Evolutionary conservation across 257 asterid genomes (phyloP).

Genomic region (Cinchona pubescens): DNA sequence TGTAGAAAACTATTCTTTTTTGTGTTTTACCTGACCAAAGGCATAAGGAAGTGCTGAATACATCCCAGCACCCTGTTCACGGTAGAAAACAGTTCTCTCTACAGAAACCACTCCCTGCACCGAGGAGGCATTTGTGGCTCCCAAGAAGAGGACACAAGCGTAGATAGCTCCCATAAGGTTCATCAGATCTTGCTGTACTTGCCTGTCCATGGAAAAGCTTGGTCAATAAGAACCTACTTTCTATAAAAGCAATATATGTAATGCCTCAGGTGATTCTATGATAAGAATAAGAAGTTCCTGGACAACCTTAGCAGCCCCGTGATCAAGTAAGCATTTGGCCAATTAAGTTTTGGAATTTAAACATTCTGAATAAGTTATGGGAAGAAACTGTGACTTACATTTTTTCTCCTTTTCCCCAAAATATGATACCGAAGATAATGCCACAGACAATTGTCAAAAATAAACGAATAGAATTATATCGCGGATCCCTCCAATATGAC

Average conservation of each 20-base stretch:
- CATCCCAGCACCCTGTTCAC: conserved; percentile 39
- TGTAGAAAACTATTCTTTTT: too few relatives aligned
- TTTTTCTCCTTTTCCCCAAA: conserved; percentile 37
- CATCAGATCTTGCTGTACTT: conserved; percentile 25
- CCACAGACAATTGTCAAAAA: conserved; percentile 39
- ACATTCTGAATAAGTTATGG: background rate
- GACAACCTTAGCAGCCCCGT: background rate
- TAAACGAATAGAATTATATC: conserved; percentile 41
- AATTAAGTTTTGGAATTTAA: background rate
- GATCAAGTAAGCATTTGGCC: too few relatives aligned
- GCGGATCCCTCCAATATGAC: conserved; percentile 55
- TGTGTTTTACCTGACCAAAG: conserved; percentile 23
- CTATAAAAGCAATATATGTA: background rate
- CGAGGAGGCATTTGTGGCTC: conserved; percentile 31
- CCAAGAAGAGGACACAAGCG: conserved; percentile 28
- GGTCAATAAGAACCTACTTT: background rate
- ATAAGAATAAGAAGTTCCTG: background rate
- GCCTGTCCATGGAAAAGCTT: conserved; percentile 18
- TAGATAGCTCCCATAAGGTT: conserved; percentile 41
- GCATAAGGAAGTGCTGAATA: conserved; percentile 41
- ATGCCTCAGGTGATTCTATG: background rate
- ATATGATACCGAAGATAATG: conserved; percentile 41
- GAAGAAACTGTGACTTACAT: conserved; percentile 4
- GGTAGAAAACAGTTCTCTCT: conserved; percentile 36
- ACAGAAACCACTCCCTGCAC: conserved; percentile 36